Evolutionary conservation across 139 green algal genomes (phyloP), one percentile per base, ranked within the genome.

Genomic region (Raphidocelis subcapitata): DNA sequence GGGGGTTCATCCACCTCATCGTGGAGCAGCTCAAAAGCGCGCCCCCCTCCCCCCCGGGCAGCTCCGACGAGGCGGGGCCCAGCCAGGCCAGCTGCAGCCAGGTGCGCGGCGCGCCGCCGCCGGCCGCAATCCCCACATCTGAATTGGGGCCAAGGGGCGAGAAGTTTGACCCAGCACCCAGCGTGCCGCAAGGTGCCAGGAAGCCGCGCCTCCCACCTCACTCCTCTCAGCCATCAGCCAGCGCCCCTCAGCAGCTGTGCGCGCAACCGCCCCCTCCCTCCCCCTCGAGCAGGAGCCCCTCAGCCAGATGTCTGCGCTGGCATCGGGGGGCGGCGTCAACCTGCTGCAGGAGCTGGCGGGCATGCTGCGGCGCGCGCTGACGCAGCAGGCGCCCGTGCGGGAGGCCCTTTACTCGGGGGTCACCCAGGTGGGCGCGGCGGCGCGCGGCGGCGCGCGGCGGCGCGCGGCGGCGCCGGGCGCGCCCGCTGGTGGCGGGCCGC

Each of bases 1-100:
- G 76, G 3, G 72, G 81, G 31, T 86, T 86, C 59, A 66, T 86
- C 36, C 75, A 74, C 49, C 67, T 86, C 28, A 74, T 83, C 55
- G 2, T 81, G 51, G 71, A 83, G 67, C 69, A 81, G 62, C 72
- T 86, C 62, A 44, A 28, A 20, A 62, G 71, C 31, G 72, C 67
- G 31, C 46, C 67, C 15, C 32, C n/a, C 49, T 29, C 26, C 5
- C 10, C 10, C 24, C 54, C 23, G 5, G 54, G 12, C 41, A 49
- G 8, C 41, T 20, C 8, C 41, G 8, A 49, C 41, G 41, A n/a
- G 23, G 14, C 55, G 23, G 55, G 33, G 59, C 23, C 16, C 16
- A 65, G 70, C 21, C 12, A 54, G 12, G 70, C 77, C 26, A 74
- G 77, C 47, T 76, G 75, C 71, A 83, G 77, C 62, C 77, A 83